These are phyloP conservation scores for maize (Zea mays) DNA, from an alignment of 176 grass and related monocot genomes.

Conservation along the genomic window Zm-B73-REFERENCE-NAM-5.0 NC_050101.1:146312501-146313000, in stretches of 20 bases:
- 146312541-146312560: background rate
- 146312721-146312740: background rate
- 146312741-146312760: slow-evolving; percentile 47
- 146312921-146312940: slow-evolving; percentile 9
- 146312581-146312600: background rate
- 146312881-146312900: slow-evolving; percentile 38
- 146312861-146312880: slow-evolving; percentile 47
- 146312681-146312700: background rate
- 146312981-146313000: slow-evolving; percentile 36
- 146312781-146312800: slow-evolving; percentile 16
- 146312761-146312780: slow-evolving; percentile 42
- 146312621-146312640: background rate
- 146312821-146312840: background rate
- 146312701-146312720: slow-evolving; percentile 22
- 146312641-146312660: background rate
- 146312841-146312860: slow-evolving; percentile 39
- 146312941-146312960: background rate
- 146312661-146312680: background rate
- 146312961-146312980: slow-evolving; percentile 24
- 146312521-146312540: background rate
- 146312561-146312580: background rate
- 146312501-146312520: background rate
- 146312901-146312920: slow-evolving; percentile 33
- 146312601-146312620: background rate
- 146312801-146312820: background rate